Evolutionary conservation across 208 protist genomes (phyloP).

Genomic region (Leishmania martiniquensis): DNA sequence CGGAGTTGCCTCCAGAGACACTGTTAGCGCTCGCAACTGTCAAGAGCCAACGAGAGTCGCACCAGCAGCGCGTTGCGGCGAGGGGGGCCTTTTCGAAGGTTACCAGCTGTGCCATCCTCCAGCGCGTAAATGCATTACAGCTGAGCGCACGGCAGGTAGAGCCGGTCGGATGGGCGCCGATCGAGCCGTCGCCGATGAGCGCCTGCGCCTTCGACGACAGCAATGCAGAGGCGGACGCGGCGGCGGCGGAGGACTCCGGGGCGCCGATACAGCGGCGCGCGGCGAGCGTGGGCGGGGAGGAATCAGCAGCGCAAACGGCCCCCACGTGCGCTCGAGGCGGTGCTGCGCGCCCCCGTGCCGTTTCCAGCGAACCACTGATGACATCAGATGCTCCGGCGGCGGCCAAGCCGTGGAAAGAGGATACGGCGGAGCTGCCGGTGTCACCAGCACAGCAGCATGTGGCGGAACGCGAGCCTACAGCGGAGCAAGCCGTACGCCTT

Average conservation of each 20-base stretch:
- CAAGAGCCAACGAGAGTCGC: conserved; percentile 10
- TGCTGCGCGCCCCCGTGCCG: background rate
- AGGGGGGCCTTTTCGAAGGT: conserved; percentile 37
- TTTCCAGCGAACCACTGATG: background rate
- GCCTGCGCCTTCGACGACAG: background rate
- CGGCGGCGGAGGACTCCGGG: background rate
- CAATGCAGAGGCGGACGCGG: no score
- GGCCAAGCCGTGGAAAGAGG: conserved; percentile 8
- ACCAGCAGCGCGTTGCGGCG: background rate
- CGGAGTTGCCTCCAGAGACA: conserved; percentile 2
- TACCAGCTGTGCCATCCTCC: conserved; percentile 29
- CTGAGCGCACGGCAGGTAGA: conserved; percentile 26
- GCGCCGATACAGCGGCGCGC: background rate
- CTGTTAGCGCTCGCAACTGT: conserved; percentile 10
- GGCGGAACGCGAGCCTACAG: background rate
- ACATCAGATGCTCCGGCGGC: conserved; percentile 10
- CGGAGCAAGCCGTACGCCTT: conserved; percentile 2
- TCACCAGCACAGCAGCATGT: background rate
- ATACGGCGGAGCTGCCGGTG: background rate
- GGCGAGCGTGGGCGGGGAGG: no score
- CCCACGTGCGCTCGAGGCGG: no score
- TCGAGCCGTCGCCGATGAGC: conserved; percentile 9
- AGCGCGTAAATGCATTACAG: conserved; percentile 22
- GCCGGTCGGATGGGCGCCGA: conserved; percentile 19
- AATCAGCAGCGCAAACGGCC: no score